phyloP scores from a whole-genome alignment of 768 basidiomycete genomes.

The Scleroderma citrinum region DNA sequence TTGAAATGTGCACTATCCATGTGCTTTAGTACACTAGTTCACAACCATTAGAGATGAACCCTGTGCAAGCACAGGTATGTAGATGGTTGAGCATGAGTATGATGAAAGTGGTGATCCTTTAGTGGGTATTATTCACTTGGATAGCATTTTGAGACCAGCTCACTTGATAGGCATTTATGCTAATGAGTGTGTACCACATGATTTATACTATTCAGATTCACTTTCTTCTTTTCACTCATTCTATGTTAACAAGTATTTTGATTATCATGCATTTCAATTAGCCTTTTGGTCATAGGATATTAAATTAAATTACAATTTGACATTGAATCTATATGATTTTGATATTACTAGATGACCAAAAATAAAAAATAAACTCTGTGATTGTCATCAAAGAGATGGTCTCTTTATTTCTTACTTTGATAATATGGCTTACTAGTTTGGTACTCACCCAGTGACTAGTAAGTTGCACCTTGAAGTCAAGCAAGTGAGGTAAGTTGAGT shows the following conservation, averaged over 20 bases:
- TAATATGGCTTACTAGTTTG: too few species aligned
- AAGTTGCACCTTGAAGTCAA: too few species aligned
- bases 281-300: slow-evolving; percentile 8
- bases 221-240: slow-evolving; percentile 16
- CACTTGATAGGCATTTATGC: slow-evolving; percentile 15
- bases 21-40: slow-evolving; percentile 24
- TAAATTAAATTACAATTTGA: too few species aligned
- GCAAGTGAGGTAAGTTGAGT: too few species aligned
- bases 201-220: slow-evolving; percentile 7
- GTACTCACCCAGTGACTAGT: too few species aligned
- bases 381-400: too few species aligned
- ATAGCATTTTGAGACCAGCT: slow-evolving; percentile 16
- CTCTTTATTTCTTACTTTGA: too few species aligned
- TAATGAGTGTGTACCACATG: slow-evolving; percentile 7
- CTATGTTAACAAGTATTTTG: slow-evolving; percentile 25
- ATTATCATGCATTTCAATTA: slow-evolving; percentile 22
- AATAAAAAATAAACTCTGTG: too few species aligned
- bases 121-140: slow-evolving; percentile 16
- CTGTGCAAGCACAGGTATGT: slow-evolving; percentile 22
- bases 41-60: slow-evolving; percentile 14
- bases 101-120: slow-evolving; percentile 4
- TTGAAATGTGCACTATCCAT: slow-evolving; percentile 12
- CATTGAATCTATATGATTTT: too few species aligned
- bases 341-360: too few species aligned
- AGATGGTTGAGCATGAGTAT: slow-evolving; percentile 26